phyloP scores from a whole-genome alignment of 2,329 filamentous ascomycete species.

The Colletotrichum orchidophilum region DNA sequence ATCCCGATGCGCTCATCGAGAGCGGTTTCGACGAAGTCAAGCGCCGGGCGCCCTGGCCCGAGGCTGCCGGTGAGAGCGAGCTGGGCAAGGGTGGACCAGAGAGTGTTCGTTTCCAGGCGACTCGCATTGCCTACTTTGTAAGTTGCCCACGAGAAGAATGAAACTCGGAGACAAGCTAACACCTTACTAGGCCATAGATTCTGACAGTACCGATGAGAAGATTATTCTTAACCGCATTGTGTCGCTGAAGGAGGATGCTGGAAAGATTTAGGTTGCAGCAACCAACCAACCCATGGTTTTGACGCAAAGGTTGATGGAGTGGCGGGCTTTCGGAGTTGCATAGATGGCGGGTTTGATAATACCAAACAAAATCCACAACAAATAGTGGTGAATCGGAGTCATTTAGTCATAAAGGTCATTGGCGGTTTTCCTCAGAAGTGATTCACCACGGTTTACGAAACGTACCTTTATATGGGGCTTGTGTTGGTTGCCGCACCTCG shows the following conservation, averaged over 20 bases:
- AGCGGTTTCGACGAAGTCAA: conserved; percentile 82
- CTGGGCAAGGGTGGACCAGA: conserved; percentile 71
- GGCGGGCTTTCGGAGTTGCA: conserved; percentile 26
- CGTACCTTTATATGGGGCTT: neutral
- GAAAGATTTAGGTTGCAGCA: conserved; percentile 57
- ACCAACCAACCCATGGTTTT: neutral
- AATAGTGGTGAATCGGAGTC: conserved; percentile 1
- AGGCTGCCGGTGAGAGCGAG: conserved; percentile 75
- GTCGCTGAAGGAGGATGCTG: conserved; percentile 86
- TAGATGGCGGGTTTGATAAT: conserved; percentile 24
- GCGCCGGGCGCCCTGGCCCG: conserved; percentile 81
- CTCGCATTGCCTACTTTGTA: conserved; percentile 87
- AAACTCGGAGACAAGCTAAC: neutral
- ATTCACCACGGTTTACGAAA: neutral
- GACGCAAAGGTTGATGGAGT: neutral
- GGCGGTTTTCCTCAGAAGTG: neutral
- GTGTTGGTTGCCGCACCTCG: neutral
- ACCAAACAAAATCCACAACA: conserved; percentile 22
- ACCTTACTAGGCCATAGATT: conserved; percentile 70
- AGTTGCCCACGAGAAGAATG: conserved; percentile 40
- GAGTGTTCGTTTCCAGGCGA: conserved; percentile 88
- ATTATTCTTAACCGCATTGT: conserved; percentile 93
- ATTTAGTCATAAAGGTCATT: neutral
- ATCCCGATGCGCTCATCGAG: conserved; percentile 81
- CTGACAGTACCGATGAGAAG: conserved; percentile 80